Conservation (phyloP, 2,329 filamentous ascomycete genomes). For the Zasmidium angulare region DNA sequence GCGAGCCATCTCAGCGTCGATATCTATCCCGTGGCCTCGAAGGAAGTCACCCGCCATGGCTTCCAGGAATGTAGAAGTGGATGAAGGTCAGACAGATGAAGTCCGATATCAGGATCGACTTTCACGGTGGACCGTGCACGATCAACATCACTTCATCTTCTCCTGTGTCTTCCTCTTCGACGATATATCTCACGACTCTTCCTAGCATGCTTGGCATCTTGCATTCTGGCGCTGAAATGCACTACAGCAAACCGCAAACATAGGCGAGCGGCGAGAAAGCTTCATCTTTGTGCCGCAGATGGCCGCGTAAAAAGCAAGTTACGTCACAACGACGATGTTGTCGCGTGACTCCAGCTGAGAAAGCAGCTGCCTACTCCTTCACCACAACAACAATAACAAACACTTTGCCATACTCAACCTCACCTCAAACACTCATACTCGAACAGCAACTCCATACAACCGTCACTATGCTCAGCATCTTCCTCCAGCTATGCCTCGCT, state of each 20-base stretch:
- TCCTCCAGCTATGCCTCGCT: constrained; percentile 57
- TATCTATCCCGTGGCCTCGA: constrained; percentile 33
- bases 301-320: background rate
- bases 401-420: background rate
- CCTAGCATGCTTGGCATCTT: background rate
- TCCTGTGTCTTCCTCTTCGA: background rate
- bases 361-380: background rate
- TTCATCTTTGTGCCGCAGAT: background rate
- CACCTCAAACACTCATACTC: background rate
- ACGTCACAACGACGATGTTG: background rate
- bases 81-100: background rate
- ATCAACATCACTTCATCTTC: background rate
- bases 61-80: background rate
- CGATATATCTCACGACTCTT: too few species aligned
- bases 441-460: background rate
- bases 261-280: background rate
- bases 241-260: too few species aligned
- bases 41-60: constrained; percentile 34
- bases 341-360: background rate
- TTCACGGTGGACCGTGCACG: background rate
- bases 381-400: background rate
- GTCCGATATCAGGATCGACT: background rate
- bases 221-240: background rate
- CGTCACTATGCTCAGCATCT: constrained; percentile 38
- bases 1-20: constrained; percentile 35